A percentile compares a stretch with the other conserved stretches of the same genome.
These are phyloP conservation scores for Suillus tomentosus DNA, from an alignment of 768 basidiomycete species.

Conservation along the genomic window DNA sequence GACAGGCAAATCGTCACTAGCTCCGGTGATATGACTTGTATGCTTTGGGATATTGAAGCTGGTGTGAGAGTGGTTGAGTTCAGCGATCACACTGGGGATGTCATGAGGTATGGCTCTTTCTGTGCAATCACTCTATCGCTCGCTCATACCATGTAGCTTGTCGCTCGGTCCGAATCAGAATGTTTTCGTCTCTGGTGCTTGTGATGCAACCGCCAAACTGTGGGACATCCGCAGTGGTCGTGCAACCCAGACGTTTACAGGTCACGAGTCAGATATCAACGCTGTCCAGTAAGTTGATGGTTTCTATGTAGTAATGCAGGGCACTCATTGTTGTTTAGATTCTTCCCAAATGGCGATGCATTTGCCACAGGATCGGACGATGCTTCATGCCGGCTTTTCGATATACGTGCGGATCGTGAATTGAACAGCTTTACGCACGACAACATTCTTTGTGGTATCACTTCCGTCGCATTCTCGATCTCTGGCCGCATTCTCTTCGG, in stretches of 20 bases:
- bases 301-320: conserved; percentile 10
- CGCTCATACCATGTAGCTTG: conserved; percentile 53
- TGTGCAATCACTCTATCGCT: conserved; percentile 14
- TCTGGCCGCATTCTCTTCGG: conserved; percentile 97
- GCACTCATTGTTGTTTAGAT: conserved; percentile 50
- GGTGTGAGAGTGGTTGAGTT: conserved; percentile 98
- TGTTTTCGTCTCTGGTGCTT: conserved; percentile 98
- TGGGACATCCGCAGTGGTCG: conserved; percentile 99
- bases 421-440: conserved; percentile 97
- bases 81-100: conserved; percentile 98
- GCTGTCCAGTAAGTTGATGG: conserved; percentile 83
- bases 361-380: conserved; percentile 99
- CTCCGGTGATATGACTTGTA: conserved; percentile 99
- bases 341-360: conserved; percentile 99
- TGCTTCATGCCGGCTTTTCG: conserved; percentile 96
- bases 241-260: conserved; percentile 97
- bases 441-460: conserved; percentile 98
- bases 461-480: conserved; percentile 97
- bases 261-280: conserved; percentile 99
- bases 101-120: conserved; percentile 79
- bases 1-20: conserved; percentile 98
- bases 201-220: conserved; percentile 96
- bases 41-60: conserved; percentile 99
- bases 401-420: conserved; percentile 97
- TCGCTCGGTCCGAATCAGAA: conserved; percentile 94